These are phyloP conservation scores for Kockovaella imperatae DNA, from an alignment of 768 basidiomycete genomes.

Conservation along the genomic window DNA sequence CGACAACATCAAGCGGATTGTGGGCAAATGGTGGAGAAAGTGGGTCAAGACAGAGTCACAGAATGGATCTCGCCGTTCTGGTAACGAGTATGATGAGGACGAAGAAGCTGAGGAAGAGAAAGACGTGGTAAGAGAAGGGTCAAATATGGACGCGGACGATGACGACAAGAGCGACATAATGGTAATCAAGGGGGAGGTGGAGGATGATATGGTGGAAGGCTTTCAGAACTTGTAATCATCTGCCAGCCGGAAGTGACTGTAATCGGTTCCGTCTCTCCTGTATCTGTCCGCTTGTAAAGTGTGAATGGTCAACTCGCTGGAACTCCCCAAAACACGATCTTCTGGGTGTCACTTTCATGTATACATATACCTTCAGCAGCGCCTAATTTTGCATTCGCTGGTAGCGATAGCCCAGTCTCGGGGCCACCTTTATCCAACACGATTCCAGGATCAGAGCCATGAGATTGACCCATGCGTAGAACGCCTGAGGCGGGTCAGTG, in stretches of 20 bases:
- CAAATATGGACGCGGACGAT: no score
- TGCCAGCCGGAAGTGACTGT: no score
- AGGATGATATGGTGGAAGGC: background rate
- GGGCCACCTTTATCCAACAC: background rate
- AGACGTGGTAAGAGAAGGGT: slow-evolving; percentile 1
- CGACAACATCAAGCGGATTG: slow-evolving; percentile 65
- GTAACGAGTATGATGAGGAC: background rate
- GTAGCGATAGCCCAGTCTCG: slow-evolving; percentile 1
- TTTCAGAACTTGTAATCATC: background rate
- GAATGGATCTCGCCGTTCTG: background rate
- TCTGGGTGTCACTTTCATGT: no score
- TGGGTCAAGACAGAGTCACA: slow-evolving; percentile 48
- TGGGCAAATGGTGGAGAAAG: slow-evolving; percentile 64
- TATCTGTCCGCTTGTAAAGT: no score
- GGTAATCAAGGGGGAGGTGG: background rate
- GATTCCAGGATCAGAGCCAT: slow-evolving; percentile 5
- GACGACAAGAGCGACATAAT: no score
- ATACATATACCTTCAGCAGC: no score
- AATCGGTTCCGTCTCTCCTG: no score
- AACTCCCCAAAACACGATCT: no score
- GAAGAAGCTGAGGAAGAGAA: background rate
- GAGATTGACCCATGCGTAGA: slow-evolving; percentile 27
- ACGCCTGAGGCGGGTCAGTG: slow-evolving; percentile 7
- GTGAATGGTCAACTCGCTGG: no score
- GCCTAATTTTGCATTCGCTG: no score